phyloP scores from a whole-genome alignment of 2,329 filamentous ascomycete species.

The Hypoxylon sp. region DNA sequence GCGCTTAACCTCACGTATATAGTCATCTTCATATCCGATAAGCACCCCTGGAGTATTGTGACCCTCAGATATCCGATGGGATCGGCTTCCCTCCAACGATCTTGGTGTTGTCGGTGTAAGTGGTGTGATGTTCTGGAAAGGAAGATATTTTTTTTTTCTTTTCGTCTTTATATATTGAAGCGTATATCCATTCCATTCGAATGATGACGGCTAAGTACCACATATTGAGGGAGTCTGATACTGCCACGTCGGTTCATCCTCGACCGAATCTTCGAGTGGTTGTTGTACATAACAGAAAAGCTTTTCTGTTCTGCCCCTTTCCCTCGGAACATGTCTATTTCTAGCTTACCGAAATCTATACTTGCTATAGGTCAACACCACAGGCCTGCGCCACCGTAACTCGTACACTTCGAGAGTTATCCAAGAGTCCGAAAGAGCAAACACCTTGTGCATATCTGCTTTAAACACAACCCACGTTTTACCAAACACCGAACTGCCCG shows the following conservation, averaged over 20 bases:
- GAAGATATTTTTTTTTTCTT: too few relatives aligned
- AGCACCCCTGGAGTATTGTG: neutral
- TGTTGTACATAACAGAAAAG: too few relatives aligned
- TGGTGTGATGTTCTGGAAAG: neutral
- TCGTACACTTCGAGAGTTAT: slow-evolving; percentile 1
- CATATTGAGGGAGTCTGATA: neutral
- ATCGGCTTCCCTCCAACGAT: neutral
- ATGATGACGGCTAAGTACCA: neutral
- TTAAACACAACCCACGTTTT: neutral
- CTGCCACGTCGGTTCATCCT: too few relatives aligned
- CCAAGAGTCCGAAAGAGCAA: neutral
- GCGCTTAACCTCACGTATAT: neutral
- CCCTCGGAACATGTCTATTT: too few relatives aligned
- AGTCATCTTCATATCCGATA: neutral
- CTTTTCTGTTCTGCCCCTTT: too few relatives aligned
- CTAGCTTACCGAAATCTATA: too few relatives aligned
- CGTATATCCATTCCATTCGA: neutral
- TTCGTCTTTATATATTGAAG: too few relatives aligned
- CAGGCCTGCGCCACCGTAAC: neutral
- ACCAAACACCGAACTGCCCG: neutral
- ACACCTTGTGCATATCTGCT: slow-evolving; percentile 1
- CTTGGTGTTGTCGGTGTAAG: neutral
- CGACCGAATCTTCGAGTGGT: too few relatives aligned
- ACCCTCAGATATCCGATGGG: neutral
- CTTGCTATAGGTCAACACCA: too few relatives aligned